phyloP scores from a whole-genome alignment of 495 filamentous ascomycete genomes.

The Annulohypoxylon stygium region DNA sequence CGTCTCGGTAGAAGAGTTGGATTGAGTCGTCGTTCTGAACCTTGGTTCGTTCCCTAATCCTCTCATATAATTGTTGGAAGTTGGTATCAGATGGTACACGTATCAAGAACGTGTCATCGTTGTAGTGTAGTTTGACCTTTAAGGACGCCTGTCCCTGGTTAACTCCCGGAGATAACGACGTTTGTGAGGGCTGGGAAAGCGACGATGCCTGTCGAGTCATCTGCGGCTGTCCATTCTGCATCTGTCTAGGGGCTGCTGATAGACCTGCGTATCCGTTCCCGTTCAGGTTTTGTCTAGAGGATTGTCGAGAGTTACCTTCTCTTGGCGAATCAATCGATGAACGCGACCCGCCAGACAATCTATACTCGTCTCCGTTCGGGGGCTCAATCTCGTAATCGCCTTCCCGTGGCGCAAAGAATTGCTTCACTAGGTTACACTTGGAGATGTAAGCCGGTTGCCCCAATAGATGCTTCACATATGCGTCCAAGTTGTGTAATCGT shows the following conservation, averaged over 20 bases:
- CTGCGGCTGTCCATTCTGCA: slow-evolving; percentile 68
- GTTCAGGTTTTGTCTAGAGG: slow-evolving; percentile 78
- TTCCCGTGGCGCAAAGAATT: slow-evolving; percentile 89
- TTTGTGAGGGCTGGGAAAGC: slow-evolving; percentile 76
- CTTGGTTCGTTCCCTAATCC: slow-evolving; percentile 80
- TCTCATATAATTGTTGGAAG: slow-evolving; percentile 84
- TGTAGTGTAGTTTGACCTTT: slow-evolving; percentile 95
- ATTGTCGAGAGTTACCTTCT: slow-evolving; percentile 76
- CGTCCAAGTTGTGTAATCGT: slow-evolving; percentile 88
- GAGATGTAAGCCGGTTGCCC: slow-evolving; percentile 86
- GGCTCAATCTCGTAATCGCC: slow-evolving; percentile 94
- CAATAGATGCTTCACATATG: slow-evolving; percentile 93
- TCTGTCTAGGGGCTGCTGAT: slow-evolving; percentile 68
- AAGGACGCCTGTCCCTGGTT: slow-evolving; percentile 62
- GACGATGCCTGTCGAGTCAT: slow-evolving; percentile 81
- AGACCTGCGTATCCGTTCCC: slow-evolving; percentile 67
- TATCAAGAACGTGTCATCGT: slow-evolving; percentile 91
- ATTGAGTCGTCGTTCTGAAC: slow-evolving; percentile 74
- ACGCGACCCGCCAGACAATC: slow-evolving; percentile 77
- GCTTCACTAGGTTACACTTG: slow-evolving; percentile 82
- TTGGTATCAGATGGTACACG: slow-evolving; percentile 84
- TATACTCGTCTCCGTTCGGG: slow-evolving; percentile 74
- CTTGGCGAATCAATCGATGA: slow-evolving; percentile 71
- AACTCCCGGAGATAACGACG: slow-evolving; percentile 65
- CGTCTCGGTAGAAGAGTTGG: slow-evolving; percentile 87